Evolutionary conservation across 306 rosid genomes (phyloP).

Genomic region (Medicago lupulina): DNA sequence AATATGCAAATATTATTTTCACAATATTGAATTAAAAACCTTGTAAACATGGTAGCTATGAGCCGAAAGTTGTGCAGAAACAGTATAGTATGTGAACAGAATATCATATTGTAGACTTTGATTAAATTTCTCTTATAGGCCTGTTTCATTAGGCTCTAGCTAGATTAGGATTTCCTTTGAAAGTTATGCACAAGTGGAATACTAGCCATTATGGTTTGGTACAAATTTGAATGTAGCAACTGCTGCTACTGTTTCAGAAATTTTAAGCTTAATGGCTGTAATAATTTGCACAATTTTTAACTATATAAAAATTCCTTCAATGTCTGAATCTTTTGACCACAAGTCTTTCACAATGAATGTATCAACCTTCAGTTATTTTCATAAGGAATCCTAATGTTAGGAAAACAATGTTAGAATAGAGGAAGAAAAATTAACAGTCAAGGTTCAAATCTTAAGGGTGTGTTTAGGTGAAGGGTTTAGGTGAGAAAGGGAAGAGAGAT

Average conservation of each 20-base stretch:
- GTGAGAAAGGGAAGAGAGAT: no score
- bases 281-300: neutral
- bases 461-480: no score
- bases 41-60: neutral
- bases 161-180: neutral
- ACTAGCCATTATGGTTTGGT: neutral
- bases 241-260: neutral
- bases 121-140: neutral
- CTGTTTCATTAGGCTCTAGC: neutral
- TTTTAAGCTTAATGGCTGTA: neutral
- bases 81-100: neutral
- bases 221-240: neutral
- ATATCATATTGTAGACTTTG: neutral
- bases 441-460: no score
- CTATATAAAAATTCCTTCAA: neutral
- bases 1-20: no score
- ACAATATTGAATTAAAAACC: no score
- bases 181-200: neutral
- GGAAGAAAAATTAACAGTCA: no score
- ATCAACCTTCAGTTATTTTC: no score
- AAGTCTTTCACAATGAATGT: no score
- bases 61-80: neutral
- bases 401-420: no score
- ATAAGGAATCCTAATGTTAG: no score
- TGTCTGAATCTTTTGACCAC: no score